These are phyloP conservation scores for Oryza longistaminata DNA, from an alignment of 176 grass and related monocot genomes.

Conservation along the genomic window DNA sequence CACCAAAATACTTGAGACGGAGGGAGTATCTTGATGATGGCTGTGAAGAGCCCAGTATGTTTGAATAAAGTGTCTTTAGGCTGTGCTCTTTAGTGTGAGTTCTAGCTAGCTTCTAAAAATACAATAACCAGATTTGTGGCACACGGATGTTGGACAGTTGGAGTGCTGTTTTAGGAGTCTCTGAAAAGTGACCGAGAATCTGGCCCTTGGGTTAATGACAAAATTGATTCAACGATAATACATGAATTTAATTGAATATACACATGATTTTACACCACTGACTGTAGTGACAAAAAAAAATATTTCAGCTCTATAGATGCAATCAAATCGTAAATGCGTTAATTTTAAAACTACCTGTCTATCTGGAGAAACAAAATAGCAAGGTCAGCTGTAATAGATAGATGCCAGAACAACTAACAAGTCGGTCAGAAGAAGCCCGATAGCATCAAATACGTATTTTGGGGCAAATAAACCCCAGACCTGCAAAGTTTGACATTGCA, in stretches of 20 bases:
- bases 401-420: constrained; percentile 61
- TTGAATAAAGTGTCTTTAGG: too few relatives aligned
- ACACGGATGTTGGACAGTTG: background rate
- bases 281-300: background rate
- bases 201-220: background rate
- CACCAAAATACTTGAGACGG: too few relatives aligned
- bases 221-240: background rate
- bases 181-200: background rate
- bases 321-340: background rate
- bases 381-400: constrained; percentile 57
- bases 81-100: too few relatives aligned
- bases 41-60: too few relatives aligned
- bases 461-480: constrained; percentile 99
- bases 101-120: too few relatives aligned
- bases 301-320: background rate
- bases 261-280: too few relatives aligned
- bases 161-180: too few relatives aligned
- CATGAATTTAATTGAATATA: background rate
- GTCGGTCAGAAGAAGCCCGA: constrained; percentile 85
- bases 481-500: constrained; percentile 53
- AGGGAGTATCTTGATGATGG: too few relatives aligned
- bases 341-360: background rate
- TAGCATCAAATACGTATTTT: constrained; percentile 88
- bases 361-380: background rate
- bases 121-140: background rate